Conservation (phyloP, 2,329 filamentous ascomycete species). For the Colletotrichum australisinense region DNA sequence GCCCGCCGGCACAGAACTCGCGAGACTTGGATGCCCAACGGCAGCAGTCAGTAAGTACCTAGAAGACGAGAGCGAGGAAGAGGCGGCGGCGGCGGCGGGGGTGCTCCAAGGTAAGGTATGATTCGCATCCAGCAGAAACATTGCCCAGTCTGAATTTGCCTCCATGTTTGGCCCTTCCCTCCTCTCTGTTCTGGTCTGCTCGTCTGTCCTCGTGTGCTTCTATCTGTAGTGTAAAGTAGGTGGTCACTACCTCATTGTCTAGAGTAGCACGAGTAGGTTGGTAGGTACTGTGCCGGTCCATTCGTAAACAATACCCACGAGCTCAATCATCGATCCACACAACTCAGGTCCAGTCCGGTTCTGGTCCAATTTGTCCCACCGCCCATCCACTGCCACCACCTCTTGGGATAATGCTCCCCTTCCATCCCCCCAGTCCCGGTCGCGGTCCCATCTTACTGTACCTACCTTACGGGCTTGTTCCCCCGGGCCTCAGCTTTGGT, state of each 20-base stretch:
- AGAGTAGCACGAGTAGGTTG: too few relatives aligned
- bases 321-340: neutral
- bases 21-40: neutral
- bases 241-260: too few relatives aligned
- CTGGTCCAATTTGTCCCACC: conserved; percentile 1
- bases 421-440: neutral
- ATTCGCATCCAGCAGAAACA: neutral
- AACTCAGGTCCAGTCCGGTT: neutral
- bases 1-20: neutral
- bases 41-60: neutral
- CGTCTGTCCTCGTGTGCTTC: neutral
- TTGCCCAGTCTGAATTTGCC: neutral
- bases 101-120: neutral
- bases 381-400: neutral
- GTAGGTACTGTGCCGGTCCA: neutral
- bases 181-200: neutral
- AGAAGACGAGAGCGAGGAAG: neutral
- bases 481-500: neutral
- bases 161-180: neutral
- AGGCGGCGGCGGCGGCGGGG: neutral
- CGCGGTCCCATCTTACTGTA: neutral
- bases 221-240: too few relatives aligned
- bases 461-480: too few relatives aligned
- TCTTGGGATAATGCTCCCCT: neutral
- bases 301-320: neutral